Evolutionary conservation across 2,329 filamentous ascomycete genomes (phyloP).

Genomic region (Colletotrichum sublineola): DNA sequence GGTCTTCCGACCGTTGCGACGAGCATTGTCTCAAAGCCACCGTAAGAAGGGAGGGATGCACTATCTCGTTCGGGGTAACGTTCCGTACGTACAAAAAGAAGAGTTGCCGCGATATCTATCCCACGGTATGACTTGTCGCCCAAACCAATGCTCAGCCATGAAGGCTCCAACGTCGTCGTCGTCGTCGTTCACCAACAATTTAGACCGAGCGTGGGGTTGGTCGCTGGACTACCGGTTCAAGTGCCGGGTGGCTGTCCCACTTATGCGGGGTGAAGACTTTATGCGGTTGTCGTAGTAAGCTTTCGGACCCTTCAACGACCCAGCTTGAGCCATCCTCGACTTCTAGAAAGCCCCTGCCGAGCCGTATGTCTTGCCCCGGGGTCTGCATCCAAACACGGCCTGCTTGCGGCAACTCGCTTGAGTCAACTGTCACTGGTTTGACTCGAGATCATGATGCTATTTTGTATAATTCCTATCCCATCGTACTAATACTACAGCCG

Average conservation of each 20-base stretch:
- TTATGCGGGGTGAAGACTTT: slow-evolving; percentile 19
- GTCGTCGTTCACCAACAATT: neutral
- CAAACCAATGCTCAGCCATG: neutral
- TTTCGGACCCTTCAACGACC: neutral
- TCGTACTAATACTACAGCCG: slow-evolving; percentile 37
- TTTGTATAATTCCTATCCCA: slow-evolving; percentile 32
- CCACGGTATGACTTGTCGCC: neutral
- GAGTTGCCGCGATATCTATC: neutral
- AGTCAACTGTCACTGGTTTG: neutral
- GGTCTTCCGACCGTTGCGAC: slow-evolving; percentile 24
- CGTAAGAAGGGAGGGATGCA: neutral
- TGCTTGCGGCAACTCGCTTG: no score
- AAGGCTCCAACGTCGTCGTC: neutral
- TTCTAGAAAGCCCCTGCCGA: neutral
- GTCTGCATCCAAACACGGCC: neutral
- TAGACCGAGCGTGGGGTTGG: slow-evolving; percentile 21
- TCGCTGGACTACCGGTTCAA: slow-evolving; percentile 19
- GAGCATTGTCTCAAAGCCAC: slow-evolving; percentile 19
- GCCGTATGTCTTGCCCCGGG: no score
- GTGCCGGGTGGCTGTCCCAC: neutral
- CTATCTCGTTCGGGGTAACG: neutral
- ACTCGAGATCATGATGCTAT: slow-evolving; percentile 24
- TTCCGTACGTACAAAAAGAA: neutral
- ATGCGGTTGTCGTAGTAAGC: neutral
- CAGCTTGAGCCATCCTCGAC: neutral